Base-by-base conservation (phyloP, 2,329 filamentous ascomycete genomes). In the Colletotrichum plurivorum region DNA sequence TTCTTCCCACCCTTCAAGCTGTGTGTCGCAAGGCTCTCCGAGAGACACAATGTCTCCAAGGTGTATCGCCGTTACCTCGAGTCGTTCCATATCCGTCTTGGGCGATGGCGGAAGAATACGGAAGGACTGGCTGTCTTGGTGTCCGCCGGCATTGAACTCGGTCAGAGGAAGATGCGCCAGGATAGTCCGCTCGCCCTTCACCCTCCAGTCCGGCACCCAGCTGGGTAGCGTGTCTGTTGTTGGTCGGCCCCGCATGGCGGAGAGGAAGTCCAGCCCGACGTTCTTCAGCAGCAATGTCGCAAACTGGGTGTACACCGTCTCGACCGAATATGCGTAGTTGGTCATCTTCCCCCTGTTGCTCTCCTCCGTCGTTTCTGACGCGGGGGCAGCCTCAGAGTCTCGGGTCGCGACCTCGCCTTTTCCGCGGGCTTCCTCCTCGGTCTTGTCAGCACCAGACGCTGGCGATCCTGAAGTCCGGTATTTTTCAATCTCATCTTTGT, bases 141-240 rank as follows among this genome's bases (percentile, higher is more conserved):
- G 60, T 4, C 43, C 57, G 3, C 63, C 56, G 18, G 56, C 63
- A 2, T 41, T 41, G 31, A 18, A 66, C n/a, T 60, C 56, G 2
- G 56, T 66, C n/a, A 66, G 6, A 0, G 63, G 63, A 4, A 51
- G 41, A 3, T 66, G 63, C 27, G 63, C 56, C 41, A 66, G 9
- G 1, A 55, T 43, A 16, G 56, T 55, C 16, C 63, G 20, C 1
- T 16, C 6, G 2, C 36, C 2, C 6, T 31, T 31, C 3, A 36
- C 25, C 4, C 62, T 18, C 62, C 62, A 65, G 9, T 65, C 62
- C 4, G 62, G 54, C 3, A 59, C 54, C 62, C 62, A 65, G 53
- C 46, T 65, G 1, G 62, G 54, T 15, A 59, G 9, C 10, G 4
- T 16, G 4, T 18, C 15, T 6, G 20, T 4, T 6, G 25, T 15